phyloP scores from a whole-genome alignment of 139 green algal genomes.

The Raphidocelis subcapitata region DNA sequence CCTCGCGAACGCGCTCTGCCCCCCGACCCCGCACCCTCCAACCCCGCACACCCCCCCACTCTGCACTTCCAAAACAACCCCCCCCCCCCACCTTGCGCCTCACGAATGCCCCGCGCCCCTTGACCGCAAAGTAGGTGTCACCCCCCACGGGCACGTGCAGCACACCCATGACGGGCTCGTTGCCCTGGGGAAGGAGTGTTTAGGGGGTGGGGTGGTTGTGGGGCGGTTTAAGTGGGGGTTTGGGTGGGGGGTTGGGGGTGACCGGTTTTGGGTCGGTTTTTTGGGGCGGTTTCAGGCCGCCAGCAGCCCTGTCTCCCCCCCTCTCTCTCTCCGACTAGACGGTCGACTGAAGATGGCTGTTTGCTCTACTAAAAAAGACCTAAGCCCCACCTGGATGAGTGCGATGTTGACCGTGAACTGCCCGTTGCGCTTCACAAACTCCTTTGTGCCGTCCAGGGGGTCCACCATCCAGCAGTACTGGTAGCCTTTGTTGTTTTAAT shows the following conservation, averaged over 20 bases:
- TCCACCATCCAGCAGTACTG: constrained; percentile 85
- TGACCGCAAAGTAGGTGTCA: constrained; percentile 67
- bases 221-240: background rate
- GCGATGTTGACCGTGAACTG: constrained; percentile 92
- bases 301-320: no score
- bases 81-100: constrained; percentile 21
- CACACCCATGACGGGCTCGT: constrained; percentile 73
- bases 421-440: constrained; percentile 91
- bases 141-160: constrained; percentile 71
- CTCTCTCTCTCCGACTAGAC: no score
- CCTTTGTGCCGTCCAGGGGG: constrained; percentile 89
- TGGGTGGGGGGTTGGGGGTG: no score
- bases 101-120: constrained; percentile 73
- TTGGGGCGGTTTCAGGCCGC: no score
- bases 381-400: constrained; percentile 48
- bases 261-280: no score
- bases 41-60: no score
- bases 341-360: no score
- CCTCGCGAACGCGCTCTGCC: no score
- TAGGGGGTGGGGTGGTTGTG: background rate
- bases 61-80: no score
- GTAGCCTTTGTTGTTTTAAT: constrained; percentile 46
- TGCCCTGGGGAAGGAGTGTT: constrained; percentile 11
- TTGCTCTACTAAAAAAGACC: no score
- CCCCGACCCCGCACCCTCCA: no score